Base-by-base conservation (phyloP, 164 flowering plant species). In the Paratinospora sagittata region DNA sequence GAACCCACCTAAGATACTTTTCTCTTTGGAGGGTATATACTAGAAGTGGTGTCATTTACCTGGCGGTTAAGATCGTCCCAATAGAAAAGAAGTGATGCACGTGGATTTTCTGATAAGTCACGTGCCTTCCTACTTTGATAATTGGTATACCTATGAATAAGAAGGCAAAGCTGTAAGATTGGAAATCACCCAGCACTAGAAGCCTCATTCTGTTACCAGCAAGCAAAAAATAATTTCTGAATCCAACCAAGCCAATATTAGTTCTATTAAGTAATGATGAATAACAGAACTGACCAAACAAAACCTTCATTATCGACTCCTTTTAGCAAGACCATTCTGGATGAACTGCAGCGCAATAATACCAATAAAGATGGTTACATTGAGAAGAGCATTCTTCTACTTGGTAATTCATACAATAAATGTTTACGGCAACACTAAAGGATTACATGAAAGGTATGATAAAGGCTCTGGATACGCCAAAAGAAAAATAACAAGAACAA, bases 291-390 rank as follows among this genome's bases (percentile, higher is more conserved):
- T 80, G 67, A 94, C 98, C 99, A 95, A 73, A 90, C 92, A 85
- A 95, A 95, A 63, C 99, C 97, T 82, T 88, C 84, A 70, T 83
- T 77, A 73, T 92, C 98, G 72, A 95, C 74, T 63, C 98, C 97
- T 82, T 95, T 92, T 21, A 95, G 87, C 85, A 92, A 80, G 57
- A 95, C 98, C 84, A 95, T 91, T 65, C 98, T 77, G 33, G 98
- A 95, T 23, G 98, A 92, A 33, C 96, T 94, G 85, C 74, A 77
- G 3, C 36, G 45, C 60, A 19, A 52, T 16, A 52, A 52, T 52
- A 52, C 23, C 21, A 16, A 52, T 52, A n/a, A 52, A 68, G 27
- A 62, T n/a, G 64, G 8, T 30, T n/a, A 41, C 7, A 67, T 8
- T n/a, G 34, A 21, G 4, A 24, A 23, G 45, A 45, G 58, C 58